Conservation (phyloP, 176 grass and related monocot species). For the Puccinellia tenuiflora region DNA sequence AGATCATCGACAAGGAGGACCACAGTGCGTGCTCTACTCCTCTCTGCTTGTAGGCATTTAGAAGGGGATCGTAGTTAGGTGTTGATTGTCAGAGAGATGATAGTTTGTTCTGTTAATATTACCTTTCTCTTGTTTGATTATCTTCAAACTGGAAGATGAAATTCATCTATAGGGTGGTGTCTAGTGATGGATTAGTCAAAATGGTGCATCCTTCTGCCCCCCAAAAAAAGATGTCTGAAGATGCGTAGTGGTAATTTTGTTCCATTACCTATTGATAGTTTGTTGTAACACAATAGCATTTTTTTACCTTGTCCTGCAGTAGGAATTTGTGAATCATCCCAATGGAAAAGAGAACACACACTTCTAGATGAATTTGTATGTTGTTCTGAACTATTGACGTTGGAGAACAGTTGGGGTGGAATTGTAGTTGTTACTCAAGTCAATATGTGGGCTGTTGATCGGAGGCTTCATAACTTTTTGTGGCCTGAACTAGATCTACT, state of each 20-base stretch:
- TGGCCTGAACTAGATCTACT: background rate
- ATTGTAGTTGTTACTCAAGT: background rate
- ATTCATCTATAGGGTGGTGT: background rate
- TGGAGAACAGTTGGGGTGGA: background rate
- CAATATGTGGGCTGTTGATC: background rate
- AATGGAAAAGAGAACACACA: too few species aligned
- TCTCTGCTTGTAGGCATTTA: background rate
- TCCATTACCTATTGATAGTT: background rate
- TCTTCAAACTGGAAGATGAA: background rate
- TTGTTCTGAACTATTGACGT: background rate
- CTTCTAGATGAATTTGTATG: background rate
- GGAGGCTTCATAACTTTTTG: background rate
- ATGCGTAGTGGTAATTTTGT: background rate
- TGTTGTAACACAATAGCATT: background rate
- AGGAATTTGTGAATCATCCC: background rate
- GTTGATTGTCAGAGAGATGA: background rate
- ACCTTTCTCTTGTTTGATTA: background rate
- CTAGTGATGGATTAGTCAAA: background rate
- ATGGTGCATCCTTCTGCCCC: background rate
- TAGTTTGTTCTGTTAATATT: background rate
- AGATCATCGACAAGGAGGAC: slow-evolving; percentile 87
- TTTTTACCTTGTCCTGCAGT: background rate
- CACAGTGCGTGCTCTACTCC: slow-evolving; percentile 41
- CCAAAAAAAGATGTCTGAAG: background rate
- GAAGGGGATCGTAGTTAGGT: background rate